These are phyloP conservation scores for Zygotorulaspora chibaensis DNA, from an alignment of 805 yeast species.

Conservation along the genomic window DNA sequence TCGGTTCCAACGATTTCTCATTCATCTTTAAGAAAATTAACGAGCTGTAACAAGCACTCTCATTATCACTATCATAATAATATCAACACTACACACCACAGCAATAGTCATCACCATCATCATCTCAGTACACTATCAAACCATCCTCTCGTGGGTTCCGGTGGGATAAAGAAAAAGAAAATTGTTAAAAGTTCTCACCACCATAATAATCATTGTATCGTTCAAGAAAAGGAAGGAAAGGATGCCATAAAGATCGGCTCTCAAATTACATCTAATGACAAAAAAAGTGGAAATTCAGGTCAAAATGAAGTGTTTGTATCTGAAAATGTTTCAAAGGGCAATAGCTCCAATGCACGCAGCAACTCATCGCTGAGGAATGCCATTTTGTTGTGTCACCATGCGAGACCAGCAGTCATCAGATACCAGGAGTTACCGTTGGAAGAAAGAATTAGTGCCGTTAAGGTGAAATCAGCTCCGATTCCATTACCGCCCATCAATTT, in stretches of 20 bases:
- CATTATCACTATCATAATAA: conserved; percentile 16
- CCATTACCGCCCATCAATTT: conserved; percentile 79
- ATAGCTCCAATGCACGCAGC: neutral
- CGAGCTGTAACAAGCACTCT: conserved; percentile 15
- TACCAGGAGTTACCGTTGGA: conserved; percentile 20
- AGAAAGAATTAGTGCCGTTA: conserved; percentile 25
- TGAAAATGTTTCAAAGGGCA: neutral
- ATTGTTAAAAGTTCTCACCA: neutral
- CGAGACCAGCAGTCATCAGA: conserved; percentile 13
- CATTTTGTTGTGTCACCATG: conserved; percentile 20
- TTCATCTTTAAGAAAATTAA: conserved; percentile 29
- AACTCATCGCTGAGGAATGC: conserved; percentile 14
- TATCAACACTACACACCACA: neutral
- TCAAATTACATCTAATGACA: neutral
- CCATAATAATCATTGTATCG: conserved; percentile 2
- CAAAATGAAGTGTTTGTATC: conserved; percentile 10
- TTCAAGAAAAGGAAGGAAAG: neutral
- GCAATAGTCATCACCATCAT: conserved; percentile 5
- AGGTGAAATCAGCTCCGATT: conserved; percentile 34
- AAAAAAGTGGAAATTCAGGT: neutral
- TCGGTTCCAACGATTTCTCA: conserved; percentile 35
- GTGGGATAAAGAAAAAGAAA: conserved; percentile 10
- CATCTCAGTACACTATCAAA: conserved; percentile 2
- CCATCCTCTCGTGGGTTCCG: conserved; percentile 5
- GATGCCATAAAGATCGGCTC: neutral